phyloP scores from a whole-genome alignment of 805 yeast genomes.

The Deakozyma indianensis region DNA sequence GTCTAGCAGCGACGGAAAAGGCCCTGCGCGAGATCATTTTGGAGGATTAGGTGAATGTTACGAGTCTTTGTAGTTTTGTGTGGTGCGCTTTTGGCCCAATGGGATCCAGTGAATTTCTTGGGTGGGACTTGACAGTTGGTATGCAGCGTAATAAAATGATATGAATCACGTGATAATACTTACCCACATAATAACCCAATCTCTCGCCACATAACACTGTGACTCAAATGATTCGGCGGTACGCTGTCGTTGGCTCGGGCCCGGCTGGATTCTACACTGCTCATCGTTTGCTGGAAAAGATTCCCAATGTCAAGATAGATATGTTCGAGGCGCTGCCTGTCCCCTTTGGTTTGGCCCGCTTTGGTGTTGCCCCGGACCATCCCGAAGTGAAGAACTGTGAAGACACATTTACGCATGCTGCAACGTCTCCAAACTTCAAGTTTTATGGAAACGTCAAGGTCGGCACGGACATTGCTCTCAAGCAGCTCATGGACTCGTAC shows the following conservation, averaged over 20 bases:
- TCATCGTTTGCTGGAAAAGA: slow-evolving; percentile 45
- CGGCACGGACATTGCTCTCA: slow-evolving; percentile 46
- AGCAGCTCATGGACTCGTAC: slow-evolving; percentile 38
- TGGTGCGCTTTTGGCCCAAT: no score
- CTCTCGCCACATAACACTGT: no score
- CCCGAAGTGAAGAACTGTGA: slow-evolving; percentile 76
- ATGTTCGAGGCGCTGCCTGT: slow-evolving; percentile 76
- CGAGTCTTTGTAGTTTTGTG: no score
- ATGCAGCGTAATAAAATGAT: no score
- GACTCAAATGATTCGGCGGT: neutral
- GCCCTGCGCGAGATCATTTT: neutral
- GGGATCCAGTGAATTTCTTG: no score
- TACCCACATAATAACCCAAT: neutral
- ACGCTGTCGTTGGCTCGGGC: slow-evolving; percentile 83
- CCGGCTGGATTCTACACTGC: slow-evolving; percentile 95
- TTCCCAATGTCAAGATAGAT: slow-evolving; percentile 37
- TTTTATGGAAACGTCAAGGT: slow-evolving; percentile 62
- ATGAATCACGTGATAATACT: no score
- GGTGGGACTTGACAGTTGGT: no score
- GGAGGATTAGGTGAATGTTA: no score
- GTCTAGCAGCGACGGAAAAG: slow-evolving; percentile 1
- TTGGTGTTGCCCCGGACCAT: slow-evolving; percentile 99
- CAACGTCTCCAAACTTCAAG: slow-evolving; percentile 26
- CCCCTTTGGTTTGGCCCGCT: slow-evolving; percentile 83
- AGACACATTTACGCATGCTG: slow-evolving; percentile 41